phyloP scores from a whole-genome alignment of 2,329 filamentous ascomycete species.

The Sclerotinia minor region DNA sequence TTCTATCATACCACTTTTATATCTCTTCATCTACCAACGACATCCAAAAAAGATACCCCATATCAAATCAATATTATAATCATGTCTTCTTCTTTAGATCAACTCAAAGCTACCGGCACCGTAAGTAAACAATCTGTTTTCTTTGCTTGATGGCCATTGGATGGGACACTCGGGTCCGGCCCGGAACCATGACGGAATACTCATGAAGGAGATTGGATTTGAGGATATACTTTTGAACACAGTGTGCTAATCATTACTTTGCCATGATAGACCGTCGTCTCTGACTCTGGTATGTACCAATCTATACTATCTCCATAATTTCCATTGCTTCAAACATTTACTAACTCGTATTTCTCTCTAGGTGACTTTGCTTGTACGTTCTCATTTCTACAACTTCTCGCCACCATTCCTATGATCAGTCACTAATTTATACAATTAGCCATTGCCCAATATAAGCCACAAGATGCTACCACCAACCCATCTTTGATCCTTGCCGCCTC shows the following conservation, averaged over 20 bases:
- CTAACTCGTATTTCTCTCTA: conserved; percentile 43
- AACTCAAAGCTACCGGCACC: conserved; percentile 95
- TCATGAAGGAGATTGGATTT: not conserved
- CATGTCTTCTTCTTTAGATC: conserved; percentile 90
- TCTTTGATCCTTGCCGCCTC: conserved; percentile 97
- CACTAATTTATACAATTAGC: conserved; percentile 51
- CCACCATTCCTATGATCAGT: not conserved
- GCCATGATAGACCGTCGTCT: conserved; percentile 77
- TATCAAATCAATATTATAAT: conserved; percentile 30
- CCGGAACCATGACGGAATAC: not conserved
- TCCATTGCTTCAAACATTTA: conserved; percentile 3
- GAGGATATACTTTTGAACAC: conserved; percentile 5
- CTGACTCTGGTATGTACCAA: conserved; percentile 77
- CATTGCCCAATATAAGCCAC: conserved; percentile 99
- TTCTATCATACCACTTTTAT: conserved; percentile 9
- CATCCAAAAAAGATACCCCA: conserved; percentile 28
- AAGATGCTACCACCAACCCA: conserved; percentile 99
- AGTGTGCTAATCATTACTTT: conserved; percentile 24
- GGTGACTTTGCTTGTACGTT: conserved; percentile 77
- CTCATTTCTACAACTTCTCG: conserved; percentile 26
- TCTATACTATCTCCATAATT: conserved; percentile 20
- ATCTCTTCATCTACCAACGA: conserved; percentile 16
- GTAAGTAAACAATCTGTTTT: conserved; percentile 58
- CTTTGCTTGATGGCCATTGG: not conserved
- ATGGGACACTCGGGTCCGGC: conserved; percentile 5